These are phyloP conservation scores for Tripterygium wilfordii DNA, from an alignment of 177 flowering plant genomes.

Conservation along the genomic window DNA sequence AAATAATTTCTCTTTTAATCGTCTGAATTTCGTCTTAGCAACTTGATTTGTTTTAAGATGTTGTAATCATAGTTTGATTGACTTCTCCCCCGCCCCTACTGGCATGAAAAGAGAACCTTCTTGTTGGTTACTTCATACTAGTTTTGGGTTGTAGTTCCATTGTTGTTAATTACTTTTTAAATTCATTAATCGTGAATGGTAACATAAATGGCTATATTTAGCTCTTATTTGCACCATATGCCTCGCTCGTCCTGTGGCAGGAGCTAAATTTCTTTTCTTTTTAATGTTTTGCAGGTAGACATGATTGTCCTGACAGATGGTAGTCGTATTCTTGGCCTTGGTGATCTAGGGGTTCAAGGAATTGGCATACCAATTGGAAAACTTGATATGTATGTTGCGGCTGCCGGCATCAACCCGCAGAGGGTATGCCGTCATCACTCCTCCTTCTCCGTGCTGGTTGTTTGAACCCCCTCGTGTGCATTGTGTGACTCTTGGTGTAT, in stretches of 20 bases:
- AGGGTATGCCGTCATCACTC: conserved; percentile 43
- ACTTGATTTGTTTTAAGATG: too few species aligned
- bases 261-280: neutral
- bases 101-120: too few species aligned
- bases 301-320: conserved; percentile 99
- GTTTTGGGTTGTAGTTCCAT: neutral
- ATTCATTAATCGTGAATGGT: too few species aligned
- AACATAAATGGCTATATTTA: too few species aligned
- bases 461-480: neutral
- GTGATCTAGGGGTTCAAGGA: conserved; percentile 99
- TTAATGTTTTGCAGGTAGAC: conserved; percentile 62
- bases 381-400: conserved; percentile 99
- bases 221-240: neutral
- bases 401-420: conserved; percentile 97
- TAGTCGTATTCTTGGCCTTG: conserved; percentile 97
- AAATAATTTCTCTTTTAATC: too few species aligned
- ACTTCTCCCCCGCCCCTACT: too few species aligned
- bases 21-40: too few species aligned
- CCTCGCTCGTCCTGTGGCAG: neutral
- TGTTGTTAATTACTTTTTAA: too few species aligned
- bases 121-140: neutral
- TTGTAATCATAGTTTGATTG: too few species aligned
- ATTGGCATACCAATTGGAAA: conserved; percentile 98
- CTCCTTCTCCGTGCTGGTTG: neutral
- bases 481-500: too few species aligned